A percentile compares a stretch with the other conserved stretches of the same genome.
phyloP scores from a whole-genome alignment of 352 stramenopile species.

The Phytophthora colocasiae region DNA sequence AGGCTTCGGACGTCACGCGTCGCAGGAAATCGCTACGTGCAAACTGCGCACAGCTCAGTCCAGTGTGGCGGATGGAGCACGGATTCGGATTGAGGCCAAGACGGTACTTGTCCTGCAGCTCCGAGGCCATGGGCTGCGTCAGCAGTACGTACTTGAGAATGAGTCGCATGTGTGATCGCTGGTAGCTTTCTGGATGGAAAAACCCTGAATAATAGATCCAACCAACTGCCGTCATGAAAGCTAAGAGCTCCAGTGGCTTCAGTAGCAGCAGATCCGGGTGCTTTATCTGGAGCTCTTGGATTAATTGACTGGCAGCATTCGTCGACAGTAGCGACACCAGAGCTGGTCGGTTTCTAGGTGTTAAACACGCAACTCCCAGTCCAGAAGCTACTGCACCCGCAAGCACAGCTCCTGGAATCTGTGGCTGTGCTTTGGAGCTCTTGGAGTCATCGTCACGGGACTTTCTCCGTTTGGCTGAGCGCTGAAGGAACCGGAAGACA shows the following conservation, averaged over 20 bases:
- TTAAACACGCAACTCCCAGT: conserved; percentile 40
- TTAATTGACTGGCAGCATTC: conserved; percentile 50
- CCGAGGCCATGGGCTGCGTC: conserved; percentile 35
- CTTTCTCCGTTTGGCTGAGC: conserved; percentile 13
- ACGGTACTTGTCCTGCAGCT: conserved; percentile 50
- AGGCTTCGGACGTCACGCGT: conserved; percentile 43
- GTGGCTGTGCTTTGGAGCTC: neutral
- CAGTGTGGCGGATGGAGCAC: conserved; percentile 56
- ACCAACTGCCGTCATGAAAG: conserved; percentile 57
- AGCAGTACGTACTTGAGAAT: conserved; percentile 72
- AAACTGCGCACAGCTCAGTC: conserved; percentile 50
- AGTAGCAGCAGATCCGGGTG: conserved; percentile 45
- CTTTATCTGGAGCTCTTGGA: conserved; percentile 31
- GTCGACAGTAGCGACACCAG: conserved; percentile 63
- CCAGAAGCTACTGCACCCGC: conserved; percentile 47
- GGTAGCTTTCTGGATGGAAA: conserved; percentile 69
- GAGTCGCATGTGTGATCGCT: conserved; percentile 58
- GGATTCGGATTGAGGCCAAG: conserved; percentile 55
- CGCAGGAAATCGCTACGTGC: conserved; percentile 45
- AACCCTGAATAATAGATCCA: conserved; percentile 74
- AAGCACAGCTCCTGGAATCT: conserved; percentile 5
- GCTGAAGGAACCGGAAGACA: conserved; percentile 54
- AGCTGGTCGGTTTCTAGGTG: conserved; percentile 46
- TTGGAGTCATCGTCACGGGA: too few relatives aligned
- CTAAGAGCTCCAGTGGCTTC: conserved; percentile 50